These are phyloP conservation scores for Rhodotorula sp. DNA, from an alignment of 1,284 basidiomycete species.

Conservation along the genomic window DNA sequence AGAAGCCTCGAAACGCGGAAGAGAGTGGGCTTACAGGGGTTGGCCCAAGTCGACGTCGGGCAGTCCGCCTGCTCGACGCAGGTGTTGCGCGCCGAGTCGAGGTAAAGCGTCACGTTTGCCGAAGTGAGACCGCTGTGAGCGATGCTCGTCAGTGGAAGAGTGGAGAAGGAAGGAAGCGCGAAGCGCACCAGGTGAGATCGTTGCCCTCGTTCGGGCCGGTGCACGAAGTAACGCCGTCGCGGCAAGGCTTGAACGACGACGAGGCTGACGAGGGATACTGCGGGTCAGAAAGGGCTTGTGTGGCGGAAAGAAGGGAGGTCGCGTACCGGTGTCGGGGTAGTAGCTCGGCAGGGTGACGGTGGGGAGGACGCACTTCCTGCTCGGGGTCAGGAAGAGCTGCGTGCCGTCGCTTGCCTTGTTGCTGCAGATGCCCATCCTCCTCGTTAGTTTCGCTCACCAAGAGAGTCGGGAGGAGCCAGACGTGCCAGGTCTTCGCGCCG, in stretches of 20 bases:
- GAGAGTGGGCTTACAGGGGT: not conserved
- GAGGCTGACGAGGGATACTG: too few relatives aligned
- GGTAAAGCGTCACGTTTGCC: not conserved
- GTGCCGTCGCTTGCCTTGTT: not conserved
- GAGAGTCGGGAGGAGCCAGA: not conserved
- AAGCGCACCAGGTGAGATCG: not conserved
- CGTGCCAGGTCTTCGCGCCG: not conserved
- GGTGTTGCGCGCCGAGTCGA: not conserved
- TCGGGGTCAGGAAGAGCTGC: not conserved
- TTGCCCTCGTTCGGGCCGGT: not conserved
- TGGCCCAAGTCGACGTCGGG: not conserved
- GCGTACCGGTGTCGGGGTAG: not conserved
- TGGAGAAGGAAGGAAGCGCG: not conserved
- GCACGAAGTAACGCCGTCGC: not conserved
- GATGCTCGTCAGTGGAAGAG: not conserved
- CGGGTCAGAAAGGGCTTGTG: too few relatives aligned
- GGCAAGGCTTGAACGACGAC: not conserved
- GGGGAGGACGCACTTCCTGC: not conserved
- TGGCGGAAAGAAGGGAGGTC: too few relatives aligned
- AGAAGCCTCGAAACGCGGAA: not conserved
- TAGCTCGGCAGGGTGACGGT: not conserved
- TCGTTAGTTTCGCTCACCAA: not conserved
- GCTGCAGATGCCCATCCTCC: not conserved
- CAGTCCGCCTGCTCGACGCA: not conserved
- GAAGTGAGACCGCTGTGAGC: not conserved